These are phyloP conservation scores for Pseudocercospora fijiensis DNA, from an alignment of 2,329 filamentous ascomycete species.

Conservation along the genomic window DNA sequence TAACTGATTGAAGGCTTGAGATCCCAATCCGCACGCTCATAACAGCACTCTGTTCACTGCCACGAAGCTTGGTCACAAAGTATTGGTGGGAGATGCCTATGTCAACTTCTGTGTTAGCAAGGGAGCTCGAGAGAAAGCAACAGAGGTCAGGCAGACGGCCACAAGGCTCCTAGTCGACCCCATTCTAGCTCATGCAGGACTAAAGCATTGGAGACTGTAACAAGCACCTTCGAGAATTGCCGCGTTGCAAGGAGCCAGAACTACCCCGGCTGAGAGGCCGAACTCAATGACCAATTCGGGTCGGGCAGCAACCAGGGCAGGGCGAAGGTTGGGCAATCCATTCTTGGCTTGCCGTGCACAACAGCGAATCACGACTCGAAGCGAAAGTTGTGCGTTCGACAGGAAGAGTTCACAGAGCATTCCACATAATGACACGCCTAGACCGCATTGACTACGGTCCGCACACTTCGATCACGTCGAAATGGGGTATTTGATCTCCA, in stretches of 20 bases:
- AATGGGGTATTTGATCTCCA: not conserved
- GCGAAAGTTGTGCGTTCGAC: not conserved
- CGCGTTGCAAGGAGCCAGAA: not conserved
- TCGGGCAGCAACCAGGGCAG: too few species aligned
- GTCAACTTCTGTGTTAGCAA: not conserved
- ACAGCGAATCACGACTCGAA: too few species aligned
- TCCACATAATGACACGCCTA: not conserved
- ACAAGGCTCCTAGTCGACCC: not conserved
- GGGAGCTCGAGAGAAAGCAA: not conserved
- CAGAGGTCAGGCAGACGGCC: not conserved
- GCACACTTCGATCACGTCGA: not conserved
- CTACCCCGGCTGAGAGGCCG: too few species aligned
- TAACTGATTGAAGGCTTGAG: not conserved
- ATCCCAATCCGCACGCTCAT: not conserved
- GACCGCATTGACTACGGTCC: not conserved
- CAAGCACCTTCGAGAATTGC: not conserved
- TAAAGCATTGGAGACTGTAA: not conserved
- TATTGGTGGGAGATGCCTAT: not conserved
- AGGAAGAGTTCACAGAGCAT: not conserved
- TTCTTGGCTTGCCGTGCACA: too few species aligned
- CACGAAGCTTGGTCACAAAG: not conserved
- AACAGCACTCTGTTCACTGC: not conserved
- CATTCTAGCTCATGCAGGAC: not conserved
- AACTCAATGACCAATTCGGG: too few species aligned
- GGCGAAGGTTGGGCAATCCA: too few species aligned